phyloP scores from a whole-genome alignment of 2,329 filamentous ascomycete species.

The Fusarium sp. region DNA sequence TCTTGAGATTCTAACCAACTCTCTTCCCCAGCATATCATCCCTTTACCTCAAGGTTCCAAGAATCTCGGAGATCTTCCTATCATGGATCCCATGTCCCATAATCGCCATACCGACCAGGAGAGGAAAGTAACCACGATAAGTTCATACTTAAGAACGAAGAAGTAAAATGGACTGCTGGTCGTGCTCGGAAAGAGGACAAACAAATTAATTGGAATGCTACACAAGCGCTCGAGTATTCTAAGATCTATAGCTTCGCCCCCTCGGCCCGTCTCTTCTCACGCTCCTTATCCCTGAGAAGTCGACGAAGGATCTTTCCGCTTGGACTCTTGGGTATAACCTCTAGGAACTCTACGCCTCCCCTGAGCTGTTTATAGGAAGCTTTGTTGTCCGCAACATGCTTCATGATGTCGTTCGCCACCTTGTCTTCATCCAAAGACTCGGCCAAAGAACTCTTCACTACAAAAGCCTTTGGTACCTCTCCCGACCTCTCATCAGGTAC shows the following conservation, averaged over 20 bases:
- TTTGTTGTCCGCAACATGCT: slow-evolving; percentile 72
- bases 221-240: not conserved
- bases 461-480: slow-evolving; percentile 70
- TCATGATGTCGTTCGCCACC: slow-evolving; percentile 59
- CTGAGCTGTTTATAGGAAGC: slow-evolving; percentile 63
- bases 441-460: slow-evolving; percentile 57
- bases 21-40: too few relatives aligned
- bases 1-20: too few relatives aligned
- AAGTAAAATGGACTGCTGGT: too few relatives aligned
- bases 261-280: not conserved
- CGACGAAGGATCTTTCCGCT: slow-evolving; percentile 61
- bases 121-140: too few relatives aligned
- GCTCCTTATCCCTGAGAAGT: not conserved
- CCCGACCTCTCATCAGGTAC: slow-evolving; percentile 67
- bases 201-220: too few relatives aligned
- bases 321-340: slow-evolving; percentile 67
- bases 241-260: not conserved
- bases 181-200: too few relatives aligned
- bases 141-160: too few relatives aligned
- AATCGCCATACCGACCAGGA: too few relatives aligned
- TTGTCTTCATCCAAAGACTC: slow-evolving; percentile 59
- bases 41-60: too few relatives aligned
- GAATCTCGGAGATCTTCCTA: too few relatives aligned
- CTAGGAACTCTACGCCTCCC: slow-evolving; percentile 60
- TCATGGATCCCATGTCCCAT: too few relatives aligned